These are phyloP conservation scores for Saccharomyces jurei DNA, from an alignment of 805 yeast species.

Conservation along the genomic window DNA sequence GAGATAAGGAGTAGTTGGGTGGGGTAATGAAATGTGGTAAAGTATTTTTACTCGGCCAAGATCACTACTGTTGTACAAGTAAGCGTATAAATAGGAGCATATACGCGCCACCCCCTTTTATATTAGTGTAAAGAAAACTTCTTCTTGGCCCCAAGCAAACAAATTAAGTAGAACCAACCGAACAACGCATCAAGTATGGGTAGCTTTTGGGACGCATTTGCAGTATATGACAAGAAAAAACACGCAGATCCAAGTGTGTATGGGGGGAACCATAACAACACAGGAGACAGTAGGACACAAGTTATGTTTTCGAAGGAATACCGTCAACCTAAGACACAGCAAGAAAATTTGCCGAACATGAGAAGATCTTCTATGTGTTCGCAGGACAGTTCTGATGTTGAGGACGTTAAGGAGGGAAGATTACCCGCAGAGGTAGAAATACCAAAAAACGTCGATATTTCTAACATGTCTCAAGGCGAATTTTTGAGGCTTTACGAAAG, in stretches of 20 bases:
- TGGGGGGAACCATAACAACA: conserved; percentile 17
- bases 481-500: conserved; percentile 16
- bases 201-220: conserved; percentile 27
- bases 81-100: neutral
- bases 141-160: neutral
- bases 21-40: neutral
- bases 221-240: conserved; percentile 27
- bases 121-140: neutral
- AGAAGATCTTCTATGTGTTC: conserved; percentile 6
- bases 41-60: neutral
- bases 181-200: neutral
- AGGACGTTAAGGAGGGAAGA: neutral
- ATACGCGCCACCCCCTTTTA: neutral
- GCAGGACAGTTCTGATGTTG: neutral
- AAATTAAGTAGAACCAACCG: neutral
- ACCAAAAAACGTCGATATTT: conserved; percentile 14
- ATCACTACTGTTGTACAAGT: neutral
- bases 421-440: conserved; percentile 1
- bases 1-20: neutral
- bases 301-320: conserved; percentile 20
- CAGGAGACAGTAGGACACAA: conserved; percentile 15
- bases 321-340: conserved; percentile 5
- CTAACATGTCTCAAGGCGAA: conserved; percentile 17
- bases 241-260: conserved; percentile 19
- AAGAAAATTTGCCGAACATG: neutral